Conservation (phyloP, 2,329 filamentous ascomycete genomes). For the Dactylellina leptospora region DNA sequence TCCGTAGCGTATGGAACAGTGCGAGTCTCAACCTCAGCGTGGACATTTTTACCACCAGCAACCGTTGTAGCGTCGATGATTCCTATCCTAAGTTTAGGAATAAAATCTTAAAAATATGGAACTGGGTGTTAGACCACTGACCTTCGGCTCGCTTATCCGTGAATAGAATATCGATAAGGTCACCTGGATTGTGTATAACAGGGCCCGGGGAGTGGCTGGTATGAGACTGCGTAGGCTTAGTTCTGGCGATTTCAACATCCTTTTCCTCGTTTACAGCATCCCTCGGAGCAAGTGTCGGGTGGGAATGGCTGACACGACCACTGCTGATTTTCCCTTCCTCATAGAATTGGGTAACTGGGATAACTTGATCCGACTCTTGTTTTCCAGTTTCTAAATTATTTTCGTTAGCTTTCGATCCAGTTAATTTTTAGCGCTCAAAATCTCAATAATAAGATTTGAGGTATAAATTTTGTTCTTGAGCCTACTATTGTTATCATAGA, state of each 20-base stretch:
- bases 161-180: conserved; percentile 33
- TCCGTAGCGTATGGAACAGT: conserved; percentile 27
- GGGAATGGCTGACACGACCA: conserved; percentile 31
- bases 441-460: no score
- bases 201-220: conserved; percentile 22
- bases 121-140: background rate
- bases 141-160: background rate
- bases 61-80: background rate
- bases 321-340: conserved; percentile 14
- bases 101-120: background rate
- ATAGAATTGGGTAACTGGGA: conserved; percentile 20
- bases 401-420: conserved; percentile 9
- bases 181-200: conserved; percentile 25
- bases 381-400: conserved; percentile 5
- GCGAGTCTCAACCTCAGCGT: conserved; percentile 27
- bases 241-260: no score
- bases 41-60: conserved; percentile 14
- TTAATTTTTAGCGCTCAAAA: no score
- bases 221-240: conserved; percentile 1
- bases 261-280: background rate
- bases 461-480: background rate
- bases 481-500: conserved; percentile 1
- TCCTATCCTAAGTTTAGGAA: background rate
- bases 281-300: conserved; percentile 19
- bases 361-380: conserved; percentile 3